Evolutionary conservation across 1,284 basidiomycete species (phyloP).

Genomic region (Cryptococcus sp.): DNA sequence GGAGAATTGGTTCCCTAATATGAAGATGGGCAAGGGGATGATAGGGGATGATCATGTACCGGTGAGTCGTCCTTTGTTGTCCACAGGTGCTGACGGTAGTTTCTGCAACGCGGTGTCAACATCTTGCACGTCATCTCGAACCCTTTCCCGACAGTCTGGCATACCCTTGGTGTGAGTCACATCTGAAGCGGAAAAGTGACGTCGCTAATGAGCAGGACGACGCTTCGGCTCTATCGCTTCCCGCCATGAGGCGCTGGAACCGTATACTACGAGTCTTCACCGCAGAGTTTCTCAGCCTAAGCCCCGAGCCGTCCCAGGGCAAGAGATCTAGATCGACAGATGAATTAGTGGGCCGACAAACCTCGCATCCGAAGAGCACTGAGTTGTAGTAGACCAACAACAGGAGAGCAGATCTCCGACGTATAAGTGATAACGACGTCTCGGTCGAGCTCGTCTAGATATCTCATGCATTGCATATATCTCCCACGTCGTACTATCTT

Average conservation of each 20-base stretch:
- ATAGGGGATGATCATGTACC: conserved; percentile 95
- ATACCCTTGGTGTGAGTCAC: conserved; percentile 62
- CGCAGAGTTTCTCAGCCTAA: conserved; percentile 79
- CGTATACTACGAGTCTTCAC: conserved; percentile 81
- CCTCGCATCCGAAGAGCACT: neutral
- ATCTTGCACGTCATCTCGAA: conserved; percentile 84
- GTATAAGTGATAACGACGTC: too few relatives aligned
- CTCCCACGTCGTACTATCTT: conserved; percentile 4
- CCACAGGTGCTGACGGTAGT: conserved; percentile 45
- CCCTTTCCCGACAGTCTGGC: conserved; percentile 91
- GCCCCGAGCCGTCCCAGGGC: conserved; percentile 10
- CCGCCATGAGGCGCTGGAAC: conserved; percentile 85
- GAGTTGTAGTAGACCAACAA: conserved; percentile 5
- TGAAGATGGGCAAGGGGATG: conserved; percentile 49
- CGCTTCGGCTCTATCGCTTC: conserved; percentile 72
- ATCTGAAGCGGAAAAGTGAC: neutral
- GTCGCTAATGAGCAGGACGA: conserved; percentile 63
- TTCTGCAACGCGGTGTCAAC: conserved; percentile 75
- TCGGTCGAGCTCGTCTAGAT: too few relatives aligned
- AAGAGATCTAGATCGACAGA: neutral
- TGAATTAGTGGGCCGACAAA: conserved; percentile 9
- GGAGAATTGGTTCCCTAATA: conserved; percentile 35
- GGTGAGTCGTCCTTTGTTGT: conserved; percentile 19
- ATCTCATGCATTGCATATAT: conserved; percentile 6
- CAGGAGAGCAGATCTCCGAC: too few relatives aligned